These are phyloP conservation scores for Hymenoscyphus fraxineus DNA, from an alignment of 2,329 filamentous ascomycete species.

Conservation along the genomic window DNA sequence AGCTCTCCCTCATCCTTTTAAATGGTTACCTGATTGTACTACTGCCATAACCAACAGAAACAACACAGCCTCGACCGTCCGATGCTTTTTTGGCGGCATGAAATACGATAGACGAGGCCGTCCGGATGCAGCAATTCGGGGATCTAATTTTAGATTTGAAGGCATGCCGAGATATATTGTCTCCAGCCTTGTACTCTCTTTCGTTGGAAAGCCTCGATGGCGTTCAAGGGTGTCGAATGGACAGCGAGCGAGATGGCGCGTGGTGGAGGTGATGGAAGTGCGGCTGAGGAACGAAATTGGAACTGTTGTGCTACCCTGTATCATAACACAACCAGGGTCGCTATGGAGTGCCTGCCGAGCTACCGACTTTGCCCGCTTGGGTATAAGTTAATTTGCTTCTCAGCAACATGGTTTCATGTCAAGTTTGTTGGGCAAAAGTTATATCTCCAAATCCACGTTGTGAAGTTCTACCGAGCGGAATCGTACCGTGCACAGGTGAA, in stretches of 20 bases:
- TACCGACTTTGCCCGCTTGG: neutral
- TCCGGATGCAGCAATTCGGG: slow-evolving; percentile 4
- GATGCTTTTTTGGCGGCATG: slow-evolving; percentile 1
- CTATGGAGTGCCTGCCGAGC: too few species aligned
- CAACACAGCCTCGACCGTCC: slow-evolving; percentile 9
- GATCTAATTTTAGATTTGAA: slow-evolving; percentile 1
- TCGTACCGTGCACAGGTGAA: too few species aligned
- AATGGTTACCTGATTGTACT: neutral
- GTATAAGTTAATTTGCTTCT: neutral
- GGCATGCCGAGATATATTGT: slow-evolving; percentile 9
- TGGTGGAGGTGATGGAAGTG: slow-evolving; percentile 6
- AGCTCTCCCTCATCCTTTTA: neutral
- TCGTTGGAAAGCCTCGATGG: neutral
- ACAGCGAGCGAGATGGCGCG: neutral
- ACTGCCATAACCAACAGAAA: neutral
- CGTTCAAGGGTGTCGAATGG: slow-evolving; percentile 6
- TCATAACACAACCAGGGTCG: neutral
- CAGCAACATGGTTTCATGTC: too few species aligned
- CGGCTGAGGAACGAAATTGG: slow-evolving; percentile 6
- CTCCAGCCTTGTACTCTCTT: neutral
- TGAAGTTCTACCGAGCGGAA: too few species aligned
- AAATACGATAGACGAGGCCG: neutral
- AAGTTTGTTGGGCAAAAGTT: too few species aligned
- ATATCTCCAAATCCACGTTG: too few species aligned
- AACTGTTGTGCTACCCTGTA: neutral